phyloP scores from a whole-genome alignment of 345 rosid species.

The Arabidopsis arenosa region DNA sequence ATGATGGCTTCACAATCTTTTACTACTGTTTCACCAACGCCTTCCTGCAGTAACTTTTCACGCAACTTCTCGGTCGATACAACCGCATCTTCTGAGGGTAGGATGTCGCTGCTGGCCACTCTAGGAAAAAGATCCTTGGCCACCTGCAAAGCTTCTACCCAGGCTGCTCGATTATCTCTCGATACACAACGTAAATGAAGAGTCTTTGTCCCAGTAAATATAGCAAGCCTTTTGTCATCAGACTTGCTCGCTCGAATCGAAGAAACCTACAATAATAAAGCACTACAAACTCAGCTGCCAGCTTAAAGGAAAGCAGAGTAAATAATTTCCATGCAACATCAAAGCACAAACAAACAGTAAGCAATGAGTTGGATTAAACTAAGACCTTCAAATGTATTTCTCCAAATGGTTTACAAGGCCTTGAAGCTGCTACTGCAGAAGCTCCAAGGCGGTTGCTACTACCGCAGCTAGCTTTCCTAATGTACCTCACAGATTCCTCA shows the following conservation, averaged over 20 bases:
- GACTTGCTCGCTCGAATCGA: slow-evolving; percentile 94
- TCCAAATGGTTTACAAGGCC: slow-evolving; percentile 83
- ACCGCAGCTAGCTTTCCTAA: slow-evolving; percentile 74
- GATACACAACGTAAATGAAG: slow-evolving; percentile 85
- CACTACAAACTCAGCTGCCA: slow-evolving; percentile 29
- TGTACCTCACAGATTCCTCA: slow-evolving; percentile 74
- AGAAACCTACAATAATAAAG: slow-evolving; percentile 67
- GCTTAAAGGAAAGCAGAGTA: not conserved
- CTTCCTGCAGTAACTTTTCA: slow-evolving; percentile 74
- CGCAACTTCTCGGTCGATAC: slow-evolving; percentile 92
- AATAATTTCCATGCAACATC: not conserved
- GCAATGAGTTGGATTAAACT: not conserved
- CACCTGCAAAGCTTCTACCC: slow-evolving; percentile 86
- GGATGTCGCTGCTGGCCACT: slow-evolving; percentile 66
- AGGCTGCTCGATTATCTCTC: slow-evolving; percentile 76
- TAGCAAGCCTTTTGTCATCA: slow-evolving; percentile 92
- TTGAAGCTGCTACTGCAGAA: slow-evolving; percentile 39
- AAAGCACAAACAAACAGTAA: slow-evolving; percentile 16
- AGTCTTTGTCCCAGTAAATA: slow-evolving; percentile 97
- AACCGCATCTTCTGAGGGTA: slow-evolving; percentile 70
- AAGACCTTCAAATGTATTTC: slow-evolving; percentile 94
- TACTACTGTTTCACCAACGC: slow-evolving; percentile 63
- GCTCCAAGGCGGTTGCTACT: slow-evolving; percentile 48
- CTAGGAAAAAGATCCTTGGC: slow-evolving; percentile 91
- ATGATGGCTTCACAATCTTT: slow-evolving; percentile 91